Conservation (phyloP, 768 basidiomycete species). For the Austroboletus festivus region DNA sequence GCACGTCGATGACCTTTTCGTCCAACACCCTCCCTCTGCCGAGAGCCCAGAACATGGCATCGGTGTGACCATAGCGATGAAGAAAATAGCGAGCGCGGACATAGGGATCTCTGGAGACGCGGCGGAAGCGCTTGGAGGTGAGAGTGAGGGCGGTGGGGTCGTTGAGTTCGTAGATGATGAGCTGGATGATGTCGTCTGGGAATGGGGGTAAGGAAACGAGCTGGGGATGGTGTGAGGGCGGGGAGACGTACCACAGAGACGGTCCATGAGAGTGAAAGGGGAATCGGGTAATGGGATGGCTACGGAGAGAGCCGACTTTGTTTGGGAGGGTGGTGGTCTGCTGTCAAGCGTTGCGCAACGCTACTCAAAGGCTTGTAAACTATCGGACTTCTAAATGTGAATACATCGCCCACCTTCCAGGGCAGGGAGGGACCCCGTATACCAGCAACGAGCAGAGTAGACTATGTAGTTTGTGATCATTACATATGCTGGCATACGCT, state of each 20-base stretch:
- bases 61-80: conserved; percentile 3
- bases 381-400: conserved; percentile 38
- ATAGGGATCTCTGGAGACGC: conserved; percentile 69
- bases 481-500: conserved; percentile 31
- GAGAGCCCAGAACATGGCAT: conserved; percentile 66
- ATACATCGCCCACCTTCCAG: conserved; percentile 22
- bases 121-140: conserved; percentile 54
- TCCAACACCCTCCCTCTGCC: conserved; percentile 65
- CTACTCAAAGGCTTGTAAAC: conserved; percentile 26
- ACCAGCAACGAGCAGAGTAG: conserved; percentile 5
- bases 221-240: no score
- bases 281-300: not conserved
- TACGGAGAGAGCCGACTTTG: conserved; percentile 21
- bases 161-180: conserved; percentile 69
- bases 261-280: conserved; percentile 45
- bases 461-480: conserved; percentile 11
- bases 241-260: conserved; percentile 52
- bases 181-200: conserved; percentile 63
- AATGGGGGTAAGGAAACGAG: conserved; percentile 6
- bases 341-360: conserved; percentile 33
- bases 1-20: conserved; percentile 65
- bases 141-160: conserved; percentile 60
- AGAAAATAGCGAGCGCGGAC: conserved; percentile 78
- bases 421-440: conserved; percentile 29
- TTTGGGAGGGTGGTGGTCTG: conserved; percentile 34